Conservation (phyloP, 2,329 filamentous ascomycete genomes). For the Colletotrichum tofieldiae region DNA sequence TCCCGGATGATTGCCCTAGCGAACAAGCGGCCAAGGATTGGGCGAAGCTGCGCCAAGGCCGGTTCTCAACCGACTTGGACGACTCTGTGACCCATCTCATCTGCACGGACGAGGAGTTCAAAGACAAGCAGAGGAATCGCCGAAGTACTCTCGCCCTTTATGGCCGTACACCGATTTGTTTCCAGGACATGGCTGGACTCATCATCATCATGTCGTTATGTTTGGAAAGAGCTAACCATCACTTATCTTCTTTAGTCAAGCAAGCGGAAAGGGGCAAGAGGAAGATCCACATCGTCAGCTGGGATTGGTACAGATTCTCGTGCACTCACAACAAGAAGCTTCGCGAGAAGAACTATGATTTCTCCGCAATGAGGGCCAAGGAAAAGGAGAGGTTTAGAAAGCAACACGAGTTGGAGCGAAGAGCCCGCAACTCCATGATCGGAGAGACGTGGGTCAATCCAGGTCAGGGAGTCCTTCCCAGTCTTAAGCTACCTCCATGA, state of each 20-base stretch:
- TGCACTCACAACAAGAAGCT: slow-evolving; percentile 49
- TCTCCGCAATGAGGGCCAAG: slow-evolving; percentile 47
- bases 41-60: slow-evolving; percentile 75
- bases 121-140: slow-evolving; percentile 46
- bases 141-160: slow-evolving; percentile 24
- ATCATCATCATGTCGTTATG: background rate
- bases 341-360: slow-evolving; percentile 59
- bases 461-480: slow-evolving; percentile 57
- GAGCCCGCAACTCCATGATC: slow-evolving; percentile 52
- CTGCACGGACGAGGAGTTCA: slow-evolving; percentile 74
- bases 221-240: slow-evolving; percentile 1
- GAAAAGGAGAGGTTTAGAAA: slow-evolving; percentile 52
- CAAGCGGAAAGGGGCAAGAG: slow-evolving; percentile 54
- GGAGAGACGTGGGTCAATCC: slow-evolving; percentile 64
- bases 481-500: background rate
- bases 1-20: slow-evolving; percentile 56
- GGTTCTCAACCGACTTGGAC: slow-evolving; percentile 66
- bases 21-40: slow-evolving; percentile 72
- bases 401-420: slow-evolving; percentile 54
- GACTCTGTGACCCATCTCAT: slow-evolving; percentile 81
- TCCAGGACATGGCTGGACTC: background rate
- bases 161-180: background rate
- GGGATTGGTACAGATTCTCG: slow-evolving; percentile 70
- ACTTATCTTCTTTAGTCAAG: slow-evolving; percentile 52
- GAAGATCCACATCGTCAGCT: slow-evolving; percentile 59